These are phyloP conservation scores for Flaveria brownii DNA, from an alignment of 129 eudicot species.

Conservation along the genomic window DNA sequence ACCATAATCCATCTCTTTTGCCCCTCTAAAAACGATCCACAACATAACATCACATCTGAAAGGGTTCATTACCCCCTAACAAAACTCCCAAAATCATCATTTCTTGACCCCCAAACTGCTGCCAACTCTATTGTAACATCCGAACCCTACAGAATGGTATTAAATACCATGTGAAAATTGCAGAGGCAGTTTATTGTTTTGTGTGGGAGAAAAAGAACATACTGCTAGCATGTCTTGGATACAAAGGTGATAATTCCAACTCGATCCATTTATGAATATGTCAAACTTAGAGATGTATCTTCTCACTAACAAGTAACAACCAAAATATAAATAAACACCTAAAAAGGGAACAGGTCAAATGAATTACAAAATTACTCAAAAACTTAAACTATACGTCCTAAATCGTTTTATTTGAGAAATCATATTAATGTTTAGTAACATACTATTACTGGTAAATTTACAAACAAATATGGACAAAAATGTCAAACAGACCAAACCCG, in stretches of 20 bases:
- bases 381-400: background rate
- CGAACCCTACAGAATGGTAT: no score
- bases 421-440: background rate
- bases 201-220: background rate
- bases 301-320: background rate
- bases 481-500: background rate
- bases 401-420: background rate
- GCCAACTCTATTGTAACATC: no score
- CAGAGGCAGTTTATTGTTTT: background rate
- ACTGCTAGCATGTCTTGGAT: background rate
- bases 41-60: no score
- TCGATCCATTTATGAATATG: background rate
- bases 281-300: background rate
- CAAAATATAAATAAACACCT: background rate
- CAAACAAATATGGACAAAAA: background rate
- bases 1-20: no score
- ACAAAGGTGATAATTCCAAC: background rate
- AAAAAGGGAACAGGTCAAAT: background rate
- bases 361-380: no score
- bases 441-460: background rate
- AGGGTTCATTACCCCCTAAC: no score
- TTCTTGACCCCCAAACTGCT: no score
- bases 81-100: no score
- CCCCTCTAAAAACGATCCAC: no score
- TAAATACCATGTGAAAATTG: no score